Conservation (phyloP, 2,329 filamentous ascomycete genomes). For the Fusarium scirpi region DNA sequence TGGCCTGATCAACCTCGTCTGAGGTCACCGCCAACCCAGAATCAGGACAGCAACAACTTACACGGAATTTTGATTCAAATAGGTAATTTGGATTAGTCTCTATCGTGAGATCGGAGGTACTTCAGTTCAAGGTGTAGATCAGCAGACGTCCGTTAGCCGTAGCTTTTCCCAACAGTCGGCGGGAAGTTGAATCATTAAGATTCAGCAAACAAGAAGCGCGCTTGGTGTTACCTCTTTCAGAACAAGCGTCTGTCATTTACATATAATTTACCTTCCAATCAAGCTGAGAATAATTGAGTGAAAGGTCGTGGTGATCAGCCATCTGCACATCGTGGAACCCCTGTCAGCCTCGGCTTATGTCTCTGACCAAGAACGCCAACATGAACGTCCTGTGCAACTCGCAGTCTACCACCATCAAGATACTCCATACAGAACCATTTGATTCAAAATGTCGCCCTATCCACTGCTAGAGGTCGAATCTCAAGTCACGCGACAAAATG, state of each 20-base stretch:
- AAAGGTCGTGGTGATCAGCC: not conserved
- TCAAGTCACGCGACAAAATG: slow-evolving; percentile 9
- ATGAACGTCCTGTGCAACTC: not conserved
- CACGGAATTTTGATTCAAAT: not conserved
- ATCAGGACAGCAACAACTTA: not conserved
- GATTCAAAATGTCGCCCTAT: not conserved
- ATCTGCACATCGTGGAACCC: not conserved
- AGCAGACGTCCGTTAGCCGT: too few species aligned
- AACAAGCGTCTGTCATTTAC: not conserved
- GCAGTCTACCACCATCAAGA: not conserved
- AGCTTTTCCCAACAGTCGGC: not conserved
- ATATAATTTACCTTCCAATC: not conserved
- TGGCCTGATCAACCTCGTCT: not conserved
- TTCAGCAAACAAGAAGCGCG: not conserved
- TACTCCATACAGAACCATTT: not conserved
- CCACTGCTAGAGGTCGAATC: slow-evolving; percentile 25
- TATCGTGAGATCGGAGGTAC: not conserved
- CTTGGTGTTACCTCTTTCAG: not conserved
- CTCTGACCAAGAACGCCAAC: not conserved
- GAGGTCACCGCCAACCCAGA: not conserved
- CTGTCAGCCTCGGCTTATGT: not conserved
- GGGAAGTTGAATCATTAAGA: not conserved
- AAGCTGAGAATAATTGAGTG: not conserved
- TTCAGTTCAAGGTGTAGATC: not conserved
- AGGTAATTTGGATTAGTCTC: not conserved